Evolutionary conservation across 2,329 filamentous ascomycete species (phyloP).

Genomic region (Tolypocladium ophioglossoides): DNA sequence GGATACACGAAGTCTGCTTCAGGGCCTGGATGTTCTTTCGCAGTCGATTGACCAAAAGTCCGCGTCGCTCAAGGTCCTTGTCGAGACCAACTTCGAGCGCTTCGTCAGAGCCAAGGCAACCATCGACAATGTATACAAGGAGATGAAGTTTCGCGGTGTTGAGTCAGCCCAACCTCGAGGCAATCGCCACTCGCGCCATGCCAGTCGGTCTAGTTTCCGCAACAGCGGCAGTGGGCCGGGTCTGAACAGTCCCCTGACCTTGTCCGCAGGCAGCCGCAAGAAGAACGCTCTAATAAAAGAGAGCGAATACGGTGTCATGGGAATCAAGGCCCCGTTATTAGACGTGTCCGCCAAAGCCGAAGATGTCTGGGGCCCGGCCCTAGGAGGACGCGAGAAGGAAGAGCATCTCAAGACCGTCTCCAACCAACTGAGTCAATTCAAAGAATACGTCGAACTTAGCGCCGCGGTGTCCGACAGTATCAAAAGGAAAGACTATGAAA

Average conservation of each 20-base stretch:
- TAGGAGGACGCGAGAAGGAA: constrained; percentile 86
- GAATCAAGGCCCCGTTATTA: constrained; percentile 77
- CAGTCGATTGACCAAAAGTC: constrained; percentile 96
- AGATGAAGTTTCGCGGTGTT: constrained; percentile 72
- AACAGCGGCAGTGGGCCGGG: constrained; percentile 32
- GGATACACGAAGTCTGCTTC: constrained; percentile 69
- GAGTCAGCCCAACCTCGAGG: constrained; percentile 37
- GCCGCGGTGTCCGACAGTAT: constrained; percentile 72
- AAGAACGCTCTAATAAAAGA: constrained; percentile 91
- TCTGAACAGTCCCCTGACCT: constrained; percentile 25
- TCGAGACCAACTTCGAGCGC: constrained; percentile 96
- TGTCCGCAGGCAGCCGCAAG: constrained; percentile 48
- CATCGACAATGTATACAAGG: constrained; percentile 96
- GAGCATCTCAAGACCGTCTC: constrained; percentile 73
- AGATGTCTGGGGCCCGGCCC: constrained; percentile 91
- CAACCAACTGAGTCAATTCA: constrained; percentile 65
- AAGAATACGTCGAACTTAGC: constrained; percentile 72
- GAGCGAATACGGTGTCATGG: constrained; percentile 79
- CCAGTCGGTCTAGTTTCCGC: constrained; percentile 57
- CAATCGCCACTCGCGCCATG: constrained; percentile 51
- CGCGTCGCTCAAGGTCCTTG: constrained; percentile 87
- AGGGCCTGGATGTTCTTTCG: constrained; percentile 76
- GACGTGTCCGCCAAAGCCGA: constrained; percentile 92
- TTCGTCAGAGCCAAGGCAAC: constrained; percentile 96
- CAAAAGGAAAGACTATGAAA: constrained; percentile 83